phyloP scores from a whole-genome alignment of 371 early-diverging fungal species.

The Coemansia sp. region DNA sequence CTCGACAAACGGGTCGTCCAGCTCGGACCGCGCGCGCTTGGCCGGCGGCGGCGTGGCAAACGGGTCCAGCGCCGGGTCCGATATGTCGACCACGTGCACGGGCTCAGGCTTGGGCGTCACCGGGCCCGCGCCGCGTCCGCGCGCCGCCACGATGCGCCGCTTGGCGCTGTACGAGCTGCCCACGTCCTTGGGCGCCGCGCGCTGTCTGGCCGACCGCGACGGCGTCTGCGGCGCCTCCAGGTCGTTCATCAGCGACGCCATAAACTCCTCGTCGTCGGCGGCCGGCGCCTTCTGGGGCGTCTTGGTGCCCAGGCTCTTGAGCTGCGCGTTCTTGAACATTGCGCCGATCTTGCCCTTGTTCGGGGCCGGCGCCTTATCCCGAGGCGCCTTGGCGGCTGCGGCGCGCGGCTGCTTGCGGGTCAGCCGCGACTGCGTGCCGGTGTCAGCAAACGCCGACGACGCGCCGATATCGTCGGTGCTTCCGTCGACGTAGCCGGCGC shows the following conservation, averaged over 20 bases:
- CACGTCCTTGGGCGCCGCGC: conserved; percentile 1
- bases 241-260: conserved; percentile 41
- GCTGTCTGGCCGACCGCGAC: conserved; percentile 11
- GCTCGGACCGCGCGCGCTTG: conserved; percentile 11
- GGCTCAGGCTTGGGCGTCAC: conserved; percentile 14
- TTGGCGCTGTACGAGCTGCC: conserved; percentile 30
- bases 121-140: not conserved
- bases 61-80: conserved; percentile 32
- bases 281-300: not conserved
- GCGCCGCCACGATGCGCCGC: conserved; percentile 17
- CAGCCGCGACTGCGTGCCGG: conserved; percentile 31
- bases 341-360: conserved; percentile 16
- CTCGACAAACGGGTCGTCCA: conserved; percentile 7
- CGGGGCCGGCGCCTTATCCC: not conserved
- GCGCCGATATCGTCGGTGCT: conserved; percentile 38
- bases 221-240: conserved; percentile 39
- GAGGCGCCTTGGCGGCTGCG: not conserved
- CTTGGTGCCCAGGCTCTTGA: conserved; percentile 14
- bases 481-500: conserved; percentile 31
- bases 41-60: conserved; percentile 13
- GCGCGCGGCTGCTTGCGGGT: conserved; percentile 9
- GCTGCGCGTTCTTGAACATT: conserved; percentile 31
- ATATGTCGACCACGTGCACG: conserved; percentile 14
- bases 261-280: conserved; percentile 43
- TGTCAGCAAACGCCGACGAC: conserved; percentile 1